A percentile compares a stretch with the other conserved stretches of the same genome.
Conservation (phyloP, 768 basidiomycete species). For the Calocybe cyanea region DNA sequence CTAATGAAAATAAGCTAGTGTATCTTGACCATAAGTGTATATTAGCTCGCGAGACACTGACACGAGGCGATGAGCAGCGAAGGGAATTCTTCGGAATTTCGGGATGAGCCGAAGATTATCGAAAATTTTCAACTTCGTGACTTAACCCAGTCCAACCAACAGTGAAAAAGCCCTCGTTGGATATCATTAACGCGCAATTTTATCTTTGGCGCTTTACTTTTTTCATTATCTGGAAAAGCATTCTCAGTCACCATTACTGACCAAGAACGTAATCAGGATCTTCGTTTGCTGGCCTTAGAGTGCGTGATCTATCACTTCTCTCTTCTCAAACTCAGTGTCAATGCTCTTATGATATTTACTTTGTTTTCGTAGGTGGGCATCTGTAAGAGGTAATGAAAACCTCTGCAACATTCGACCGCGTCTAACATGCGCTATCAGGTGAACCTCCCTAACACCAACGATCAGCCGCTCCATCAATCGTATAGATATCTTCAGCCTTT, state of each 20-base stretch:
- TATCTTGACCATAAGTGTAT: background rate
- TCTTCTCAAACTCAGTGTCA: background rate
- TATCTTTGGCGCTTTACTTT: slow-evolving; percentile 17
- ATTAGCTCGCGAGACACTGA: background rate
- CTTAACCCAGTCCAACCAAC: slow-evolving; percentile 9
- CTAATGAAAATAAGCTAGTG: background rate
- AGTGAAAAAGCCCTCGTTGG: slow-evolving; percentile 10
- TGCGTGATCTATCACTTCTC: slow-evolving; percentile 30
- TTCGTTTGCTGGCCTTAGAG: slow-evolving; percentile 80
- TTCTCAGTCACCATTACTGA: slow-evolving; percentile 60
- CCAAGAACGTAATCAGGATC: slow-evolving; percentile 74
- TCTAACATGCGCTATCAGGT: slow-evolving; percentile 39
- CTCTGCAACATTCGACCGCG: background rate
- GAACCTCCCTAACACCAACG: slow-evolving; percentile 71
- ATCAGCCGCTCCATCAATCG: slow-evolving; percentile 7
- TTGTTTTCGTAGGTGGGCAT: slow-evolving; percentile 61
- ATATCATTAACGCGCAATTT: background rate
- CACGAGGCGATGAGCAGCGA: background rate
- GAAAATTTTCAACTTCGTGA: slow-evolving; percentile 12
- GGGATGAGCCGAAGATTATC: slow-evolving; percentile 14
- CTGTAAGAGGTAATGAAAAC: slow-evolving; percentile 55
- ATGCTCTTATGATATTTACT: slow-evolving; percentile 15
- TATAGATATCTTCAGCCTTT: slow-evolving; percentile 9
- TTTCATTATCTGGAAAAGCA: slow-evolving; percentile 38
- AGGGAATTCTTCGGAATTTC: slow-evolving; percentile 9